Percentiles rank a stretch among this genome's conserved stretches.
phyloP scores from a whole-genome alignment of 129 eudicot species.

The Daucus carota region DNA sequence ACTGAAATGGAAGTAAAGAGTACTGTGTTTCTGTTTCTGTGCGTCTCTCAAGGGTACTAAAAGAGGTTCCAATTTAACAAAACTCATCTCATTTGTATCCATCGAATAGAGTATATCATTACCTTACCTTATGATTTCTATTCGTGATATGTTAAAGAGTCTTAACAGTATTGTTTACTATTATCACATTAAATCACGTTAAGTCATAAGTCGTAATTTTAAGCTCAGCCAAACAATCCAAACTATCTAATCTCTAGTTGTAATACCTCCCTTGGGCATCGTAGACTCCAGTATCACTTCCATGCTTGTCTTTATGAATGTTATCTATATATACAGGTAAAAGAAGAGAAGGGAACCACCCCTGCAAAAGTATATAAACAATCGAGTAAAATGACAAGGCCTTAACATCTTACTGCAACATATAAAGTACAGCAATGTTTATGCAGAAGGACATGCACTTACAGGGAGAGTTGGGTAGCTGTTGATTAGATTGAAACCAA shows the following conservation, averaged over 20 bases:
- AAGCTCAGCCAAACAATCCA: too few species aligned
- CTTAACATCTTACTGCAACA: background rate
- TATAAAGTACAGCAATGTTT: background rate
- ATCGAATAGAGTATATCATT: too few species aligned
- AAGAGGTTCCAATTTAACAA: background rate
- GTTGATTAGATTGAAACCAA: slow-evolving; percentile 46
- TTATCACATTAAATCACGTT: too few species aligned
- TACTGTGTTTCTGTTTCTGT: background rate
- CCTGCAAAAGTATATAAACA: slow-evolving; percentile 23
- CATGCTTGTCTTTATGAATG: slow-evolving; percentile 75
- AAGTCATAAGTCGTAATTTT: too few species aligned
- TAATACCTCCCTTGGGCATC: slow-evolving; percentile 82
- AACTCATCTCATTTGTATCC: too few species aligned
- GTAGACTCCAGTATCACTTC: slow-evolving; percentile 66
- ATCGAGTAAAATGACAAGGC: too few species aligned
- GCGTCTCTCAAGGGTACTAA: background rate
- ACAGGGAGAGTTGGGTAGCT: slow-evolving; percentile 80
- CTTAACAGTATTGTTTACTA: too few species aligned
- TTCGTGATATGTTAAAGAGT: too few species aligned
- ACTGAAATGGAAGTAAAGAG: background rate
- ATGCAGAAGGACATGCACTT: slow-evolving; percentile 18
- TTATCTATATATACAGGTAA: slow-evolving; percentile 65
- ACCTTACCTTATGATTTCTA: too few species aligned
- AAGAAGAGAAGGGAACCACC: slow-evolving; percentile 73
- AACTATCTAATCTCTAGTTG: background rate